Conservation (phyloP, 148 eudicot species). For the Pouteria glomerata region DNA sequence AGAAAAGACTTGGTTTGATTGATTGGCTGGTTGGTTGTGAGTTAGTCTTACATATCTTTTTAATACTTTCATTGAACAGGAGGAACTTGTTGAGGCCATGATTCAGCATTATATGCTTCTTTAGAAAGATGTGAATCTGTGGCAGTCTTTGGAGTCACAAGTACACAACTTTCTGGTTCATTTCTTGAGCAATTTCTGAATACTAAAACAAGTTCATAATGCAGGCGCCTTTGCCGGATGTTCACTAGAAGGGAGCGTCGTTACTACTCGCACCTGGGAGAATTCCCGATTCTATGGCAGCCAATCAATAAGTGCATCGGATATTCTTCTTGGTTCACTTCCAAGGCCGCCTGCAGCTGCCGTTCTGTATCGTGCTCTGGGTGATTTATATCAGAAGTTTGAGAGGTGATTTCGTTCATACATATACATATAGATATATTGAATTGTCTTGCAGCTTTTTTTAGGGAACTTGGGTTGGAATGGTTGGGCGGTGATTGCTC, state of each 20-base stretch:
- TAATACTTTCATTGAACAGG: no score
- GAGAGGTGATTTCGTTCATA: constrained; percentile 28
- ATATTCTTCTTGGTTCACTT: constrained; percentile 66
- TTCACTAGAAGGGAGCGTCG: constrained; percentile 72
- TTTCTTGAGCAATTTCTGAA: background rate
- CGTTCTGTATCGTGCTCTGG: constrained; percentile 59
- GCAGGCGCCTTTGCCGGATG: constrained; percentile 88
- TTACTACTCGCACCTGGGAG: constrained; percentile 60
- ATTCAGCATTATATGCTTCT: background rate
- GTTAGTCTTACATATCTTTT: no score
- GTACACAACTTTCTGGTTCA: background rate
- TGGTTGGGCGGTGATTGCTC: background rate
- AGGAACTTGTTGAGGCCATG: no score
- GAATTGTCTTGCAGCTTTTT: no score
- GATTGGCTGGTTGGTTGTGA: no score
- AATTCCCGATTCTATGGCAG: constrained; percentile 72
- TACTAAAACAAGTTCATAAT: background rate
- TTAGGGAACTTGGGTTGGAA: background rate
- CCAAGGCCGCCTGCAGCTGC: constrained; percentile 87
- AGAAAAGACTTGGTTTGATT: no score
- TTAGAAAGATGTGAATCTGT: background rate
- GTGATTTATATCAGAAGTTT: constrained; percentile 52
- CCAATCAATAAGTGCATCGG: constrained; percentile 52
- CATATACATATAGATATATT: background rate
- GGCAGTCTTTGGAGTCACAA: background rate